Conservation (phyloP, 140 eudicot genomes). For the Anethum foeniculum region DNA sequence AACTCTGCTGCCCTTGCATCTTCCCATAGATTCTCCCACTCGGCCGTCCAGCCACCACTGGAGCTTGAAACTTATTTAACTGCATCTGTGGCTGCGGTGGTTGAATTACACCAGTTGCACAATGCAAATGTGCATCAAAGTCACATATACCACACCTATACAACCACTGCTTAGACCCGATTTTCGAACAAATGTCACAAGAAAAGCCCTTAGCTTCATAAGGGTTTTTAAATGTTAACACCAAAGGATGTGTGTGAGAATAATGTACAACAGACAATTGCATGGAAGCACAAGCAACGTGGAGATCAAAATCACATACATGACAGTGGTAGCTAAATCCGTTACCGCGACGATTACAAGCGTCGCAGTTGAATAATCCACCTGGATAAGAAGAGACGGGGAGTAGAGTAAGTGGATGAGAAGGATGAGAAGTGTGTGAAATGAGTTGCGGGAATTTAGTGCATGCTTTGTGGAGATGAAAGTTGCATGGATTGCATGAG, state of each 20-base stretch:
- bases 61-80: neutral
- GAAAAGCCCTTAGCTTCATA: slow-evolving; percentile 39
- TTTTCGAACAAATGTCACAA: slow-evolving; percentile 44
- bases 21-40: neutral
- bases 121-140: slow-evolving; percentile 7
- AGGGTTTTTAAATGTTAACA: slow-evolving; percentile 41
- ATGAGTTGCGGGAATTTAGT: slow-evolving; percentile 39
- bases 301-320: slow-evolving; percentile 48
- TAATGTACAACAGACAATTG: slow-evolving; percentile 33
- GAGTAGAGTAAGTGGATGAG: slow-evolving; percentile 48
- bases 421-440: slow-evolving; percentile 49
- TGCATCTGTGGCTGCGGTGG: neutral
- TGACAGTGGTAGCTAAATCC: slow-evolving; percentile 62
- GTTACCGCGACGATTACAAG: slow-evolving; percentile 37
- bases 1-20: slow-evolving; percentile 8
- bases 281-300: slow-evolving; percentile 41
- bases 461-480: slow-evolving; percentile 46
- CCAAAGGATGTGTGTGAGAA: slow-evolving; percentile 33
- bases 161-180: slow-evolving; percentile 21
- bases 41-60: neutral
- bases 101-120: neutral
- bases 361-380: slow-evolving; percentile 54
- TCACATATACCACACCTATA: slow-evolving; percentile 34
- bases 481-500: slow-evolving; percentile 45
- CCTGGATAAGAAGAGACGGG: slow-evolving; percentile 42